These are phyloP conservation scores for Bryoglossum gracile DNA, from an alignment of 495 filamentous ascomycete genomes.

Conservation along the genomic window DNA sequence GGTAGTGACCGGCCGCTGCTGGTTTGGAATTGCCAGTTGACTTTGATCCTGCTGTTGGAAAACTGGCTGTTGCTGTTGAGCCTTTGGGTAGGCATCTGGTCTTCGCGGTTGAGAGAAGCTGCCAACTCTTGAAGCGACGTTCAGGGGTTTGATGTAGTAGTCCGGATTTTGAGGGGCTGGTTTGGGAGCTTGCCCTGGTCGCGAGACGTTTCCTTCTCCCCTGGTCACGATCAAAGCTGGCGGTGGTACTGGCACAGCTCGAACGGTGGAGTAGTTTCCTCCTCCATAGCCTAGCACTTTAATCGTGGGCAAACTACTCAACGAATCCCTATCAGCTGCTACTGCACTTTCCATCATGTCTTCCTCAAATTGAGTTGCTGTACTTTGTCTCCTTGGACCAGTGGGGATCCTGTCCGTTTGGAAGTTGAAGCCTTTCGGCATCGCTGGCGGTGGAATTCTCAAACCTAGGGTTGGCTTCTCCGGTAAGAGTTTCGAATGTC, in stretches of 20 bases:
- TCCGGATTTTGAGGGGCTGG: background rate
- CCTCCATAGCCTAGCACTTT: too few species aligned
- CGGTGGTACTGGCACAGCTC: too few species aligned
- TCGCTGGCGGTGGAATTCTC: constrained; percentile 13
- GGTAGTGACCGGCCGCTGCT: constrained; percentile 3
- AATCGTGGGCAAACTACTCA: constrained; percentile 8
- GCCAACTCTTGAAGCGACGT: constrained; percentile 5
- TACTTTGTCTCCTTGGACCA: constrained; percentile 17
- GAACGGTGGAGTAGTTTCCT: constrained; percentile 4
- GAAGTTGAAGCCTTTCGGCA: constrained; percentile 10
- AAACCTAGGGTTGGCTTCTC: constrained; percentile 24
- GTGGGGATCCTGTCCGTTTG: constrained; percentile 4
- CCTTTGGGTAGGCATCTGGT: constrained; percentile 5
- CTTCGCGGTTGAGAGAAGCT: constrained; percentile 21
- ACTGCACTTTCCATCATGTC: constrained; percentile 15
- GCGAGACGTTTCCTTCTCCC: constrained; percentile 1
- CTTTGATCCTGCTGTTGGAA: constrained; percentile 1
- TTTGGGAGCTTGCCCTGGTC: constrained; percentile 1
- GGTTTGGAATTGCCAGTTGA: constrained; percentile 8
- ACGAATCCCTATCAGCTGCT: constrained; percentile 7
- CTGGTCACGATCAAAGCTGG: background rate
- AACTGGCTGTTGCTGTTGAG: constrained; percentile 8
- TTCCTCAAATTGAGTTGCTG: constrained; percentile 22
- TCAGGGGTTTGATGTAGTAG: constrained; percentile 5
- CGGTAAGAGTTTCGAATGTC: constrained; percentile 21